Base-by-base conservation (phyloP, 2,329 filamentous ascomycete species). In the Botryotinia narcissicola region DNA sequence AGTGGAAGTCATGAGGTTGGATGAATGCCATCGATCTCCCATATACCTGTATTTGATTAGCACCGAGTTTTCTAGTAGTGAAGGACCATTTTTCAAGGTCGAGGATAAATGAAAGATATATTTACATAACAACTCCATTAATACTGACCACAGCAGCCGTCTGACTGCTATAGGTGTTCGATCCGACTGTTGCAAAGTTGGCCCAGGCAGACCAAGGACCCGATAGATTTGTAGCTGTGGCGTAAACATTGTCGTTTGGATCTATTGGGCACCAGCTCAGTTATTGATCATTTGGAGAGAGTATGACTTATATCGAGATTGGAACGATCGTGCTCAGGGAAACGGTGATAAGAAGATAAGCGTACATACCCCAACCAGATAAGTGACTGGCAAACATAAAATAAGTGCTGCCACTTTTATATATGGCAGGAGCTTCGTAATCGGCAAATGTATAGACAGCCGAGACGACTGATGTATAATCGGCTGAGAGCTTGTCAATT, bases 221-320 rank as follows among this genome's bases (percentile, higher is more conserved):
- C 0, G 84, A 81, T 0, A 91, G 82, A 2, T 83, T 87, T 2
- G 86, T 87, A 0, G 89, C 85, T 3, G 88, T 90, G 77, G 85
- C 86, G 80, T 91, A 90, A 48, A 87, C 84, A 78, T 92, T 92
- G 79, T 92, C 90, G 75, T 91, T 91, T 16, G 89, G 78, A 29
- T 61, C 77, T 79, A 60, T 44, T 61, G 14, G 32, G n/a, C 37
- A 37, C 8, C 9, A n/a, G 29, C 20, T 67, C 25, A 72, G 61
- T 22, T 14, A 25, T 44, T 44, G 6, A 40, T 18, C 46, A 64
- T 32, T 57, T 18, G 6, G n/a, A n/a, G 7, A 32, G n/a, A 57
- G 4, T 9, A 14, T 32, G 18, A 18, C 7, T 57, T 29, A 18
- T 57, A 29, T 9, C 25, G 14, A 57, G n/a, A 57, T 18, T 14